Conservation (phyloP, 345 rosid genomes). For the Linum trigynum region DNA sequence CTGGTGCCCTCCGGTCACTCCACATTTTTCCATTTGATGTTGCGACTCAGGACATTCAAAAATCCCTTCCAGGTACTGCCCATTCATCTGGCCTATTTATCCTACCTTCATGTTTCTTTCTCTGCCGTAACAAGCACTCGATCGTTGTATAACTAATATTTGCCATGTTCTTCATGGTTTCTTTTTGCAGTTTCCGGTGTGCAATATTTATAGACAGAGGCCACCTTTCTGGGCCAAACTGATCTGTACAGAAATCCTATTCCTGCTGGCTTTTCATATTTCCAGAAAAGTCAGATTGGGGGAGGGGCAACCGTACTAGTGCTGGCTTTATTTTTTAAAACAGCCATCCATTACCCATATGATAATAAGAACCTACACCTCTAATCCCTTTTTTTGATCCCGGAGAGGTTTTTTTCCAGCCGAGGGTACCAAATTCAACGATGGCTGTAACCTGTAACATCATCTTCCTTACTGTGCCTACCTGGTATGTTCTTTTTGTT, state of each 20-base stretch:
- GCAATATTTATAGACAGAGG: neutral
- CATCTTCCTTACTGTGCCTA: no score
- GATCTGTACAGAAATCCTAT: constrained; percentile 5
- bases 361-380: neutral
- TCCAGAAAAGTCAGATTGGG: neutral
- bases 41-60: neutral
- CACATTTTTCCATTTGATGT: neutral
- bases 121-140: neutral
- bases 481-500: no score
- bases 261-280: neutral
- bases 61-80: neutral
- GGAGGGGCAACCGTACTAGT: neutral
- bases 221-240: neutral
- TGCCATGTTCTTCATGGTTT: no score
- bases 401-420: neutral
- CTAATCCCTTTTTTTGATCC: neutral
- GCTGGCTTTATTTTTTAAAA: constrained; percentile 16
- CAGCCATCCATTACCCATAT: constrained; percentile 10
- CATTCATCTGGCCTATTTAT: neutral
- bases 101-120: neutral
- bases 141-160: neutral
- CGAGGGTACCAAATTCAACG: no score
- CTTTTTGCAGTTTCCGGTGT: constrained; percentile 7
- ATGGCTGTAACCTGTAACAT: no score
- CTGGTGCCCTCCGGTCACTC: neutral